Percentiles rank a stretch among this genome's conserved stretches.
Evolutionary conservation across 192 early-diverging fungal genomes (phyloP).

Genomic region (Diversispora epigaea): DNA sequence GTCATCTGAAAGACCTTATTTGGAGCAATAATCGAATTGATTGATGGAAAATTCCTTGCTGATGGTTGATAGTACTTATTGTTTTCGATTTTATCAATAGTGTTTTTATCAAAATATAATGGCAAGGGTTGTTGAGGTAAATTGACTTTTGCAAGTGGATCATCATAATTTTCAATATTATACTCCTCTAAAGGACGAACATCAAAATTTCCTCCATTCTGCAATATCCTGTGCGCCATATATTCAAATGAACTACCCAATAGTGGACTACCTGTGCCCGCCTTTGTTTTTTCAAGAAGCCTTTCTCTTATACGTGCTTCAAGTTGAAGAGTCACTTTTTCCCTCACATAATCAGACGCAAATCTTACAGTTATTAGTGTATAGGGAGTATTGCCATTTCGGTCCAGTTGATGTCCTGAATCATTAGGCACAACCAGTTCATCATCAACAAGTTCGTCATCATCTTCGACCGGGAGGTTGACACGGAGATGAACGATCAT

Average conservation of each 20-base stretch:
- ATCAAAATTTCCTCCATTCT: conserved; percentile 2
- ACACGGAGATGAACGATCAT: background rate
- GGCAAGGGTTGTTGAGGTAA: background rate
- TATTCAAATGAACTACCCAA: background rate
- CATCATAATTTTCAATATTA: background rate
- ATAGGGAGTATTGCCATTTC: background rate
- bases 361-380: background rate
- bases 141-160: background rate
- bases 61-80: background rate
- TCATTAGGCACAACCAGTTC: background rate
- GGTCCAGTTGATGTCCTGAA: background rate
- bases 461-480: background rate
- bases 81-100: too few relatives aligned
- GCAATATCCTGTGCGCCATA: background rate
- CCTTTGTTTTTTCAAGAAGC: conserved; percentile 2
- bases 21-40: conserved; percentile 9
- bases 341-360: conserved; percentile 4
- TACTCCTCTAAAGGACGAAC: conserved; percentile 4
- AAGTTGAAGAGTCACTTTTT: background rate
- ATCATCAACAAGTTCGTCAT: background rate
- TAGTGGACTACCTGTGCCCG: conserved; percentile 4
- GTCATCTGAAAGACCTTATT: conserved; percentile 13
- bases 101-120: too few relatives aligned
- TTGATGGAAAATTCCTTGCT: conserved; percentile 6
- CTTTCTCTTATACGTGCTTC: conserved; percentile 8